A percentile compares a stretch with the other conserved stretches of the same genome.
Conservation (phyloP, 2,329 filamentous ascomycete species). For the Diaporthe aspalathi region DNA sequence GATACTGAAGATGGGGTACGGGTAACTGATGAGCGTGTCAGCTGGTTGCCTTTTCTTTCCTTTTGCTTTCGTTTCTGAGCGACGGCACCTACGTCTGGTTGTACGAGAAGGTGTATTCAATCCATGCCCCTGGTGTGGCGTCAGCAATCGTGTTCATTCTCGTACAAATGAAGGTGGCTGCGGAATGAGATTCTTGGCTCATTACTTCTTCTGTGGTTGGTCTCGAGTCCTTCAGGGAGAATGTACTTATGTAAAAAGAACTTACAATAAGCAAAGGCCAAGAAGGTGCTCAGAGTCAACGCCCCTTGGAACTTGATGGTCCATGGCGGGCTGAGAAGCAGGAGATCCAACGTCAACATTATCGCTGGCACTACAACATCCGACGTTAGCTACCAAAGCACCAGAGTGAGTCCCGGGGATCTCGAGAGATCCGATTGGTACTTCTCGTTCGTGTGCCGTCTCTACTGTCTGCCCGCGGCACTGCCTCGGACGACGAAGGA, state of each 20-base stretch:
- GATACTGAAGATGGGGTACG: slow-evolving; percentile 84
- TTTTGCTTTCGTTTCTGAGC: too few relatives aligned
- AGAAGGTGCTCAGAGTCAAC: slow-evolving; percentile 64
- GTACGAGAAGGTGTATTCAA: slow-evolving; percentile 75
- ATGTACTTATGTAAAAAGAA: neutral
- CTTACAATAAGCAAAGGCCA: slow-evolving; percentile 75
- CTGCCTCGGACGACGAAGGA: slow-evolving; percentile 14
- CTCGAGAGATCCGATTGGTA: neutral
- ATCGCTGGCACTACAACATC: slow-evolving; percentile 63
- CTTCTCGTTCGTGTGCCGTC: neutral
- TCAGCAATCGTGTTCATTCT: neutral
- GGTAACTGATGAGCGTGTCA: slow-evolving; percentile 68
- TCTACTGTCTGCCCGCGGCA: neutral
- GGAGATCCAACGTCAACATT: slow-evolving; percentile 71
- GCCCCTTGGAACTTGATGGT: slow-evolving; percentile 71
- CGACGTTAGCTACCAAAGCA: slow-evolving; percentile 66
- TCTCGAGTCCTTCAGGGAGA: neutral
- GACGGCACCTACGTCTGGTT: slow-evolving; percentile 69
- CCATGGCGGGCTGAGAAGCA: slow-evolving; percentile 80
- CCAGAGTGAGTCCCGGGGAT: neutral
- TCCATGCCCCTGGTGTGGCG: slow-evolving; percentile 65
- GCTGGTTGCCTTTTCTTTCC: neutral
- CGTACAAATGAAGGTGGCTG: neutral
- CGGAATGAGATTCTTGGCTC: neutral
- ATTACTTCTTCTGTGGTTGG: neutral